Conservation (phyloP, 768 basidiomycete species). For the Mycena vitilis region DNA sequence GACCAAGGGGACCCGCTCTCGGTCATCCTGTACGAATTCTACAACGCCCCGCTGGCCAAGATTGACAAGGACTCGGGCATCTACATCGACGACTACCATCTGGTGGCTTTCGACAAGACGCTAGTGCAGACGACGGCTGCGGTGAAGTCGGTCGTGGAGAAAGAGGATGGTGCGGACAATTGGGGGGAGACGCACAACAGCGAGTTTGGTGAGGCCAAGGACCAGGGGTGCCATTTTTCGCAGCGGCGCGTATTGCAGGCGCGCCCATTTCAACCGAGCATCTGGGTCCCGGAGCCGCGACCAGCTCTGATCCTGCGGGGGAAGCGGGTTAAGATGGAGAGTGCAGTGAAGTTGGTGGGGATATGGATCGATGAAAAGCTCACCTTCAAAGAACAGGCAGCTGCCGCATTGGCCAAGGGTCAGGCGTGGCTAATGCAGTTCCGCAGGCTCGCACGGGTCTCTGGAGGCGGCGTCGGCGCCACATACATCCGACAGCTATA, state of each 20-base stretch:
- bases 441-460: neutral
- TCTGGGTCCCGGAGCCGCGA: neutral
- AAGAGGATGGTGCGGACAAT: neutral
- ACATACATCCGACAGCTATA: neutral
- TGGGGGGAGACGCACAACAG: neutral
- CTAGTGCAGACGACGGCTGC: neutral
- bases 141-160: neutral
- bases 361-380: slow-evolving; percentile 4
- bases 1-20: neutral
- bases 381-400: slow-evolving; percentile 1
- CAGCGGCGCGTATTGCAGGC: neutral
- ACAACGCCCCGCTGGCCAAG: neutral
- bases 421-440: neutral
- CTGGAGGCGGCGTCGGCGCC: neutral
- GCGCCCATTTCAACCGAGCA: neutral
- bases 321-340: neutral
- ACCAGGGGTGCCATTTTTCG: neutral
- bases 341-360: slow-evolving; percentile 8
- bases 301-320: neutral
- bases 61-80: neutral
- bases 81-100: neutral
- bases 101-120: neutral
- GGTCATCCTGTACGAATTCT: neutral
- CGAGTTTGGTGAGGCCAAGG: neutral
- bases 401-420: neutral